A percentile compares a stretch with the other conserved stretches of the same genome.
phyloP scores from a whole-genome alignment of 257 asterid genomes.

The Nicotiana tomentosiformis region DNA sequence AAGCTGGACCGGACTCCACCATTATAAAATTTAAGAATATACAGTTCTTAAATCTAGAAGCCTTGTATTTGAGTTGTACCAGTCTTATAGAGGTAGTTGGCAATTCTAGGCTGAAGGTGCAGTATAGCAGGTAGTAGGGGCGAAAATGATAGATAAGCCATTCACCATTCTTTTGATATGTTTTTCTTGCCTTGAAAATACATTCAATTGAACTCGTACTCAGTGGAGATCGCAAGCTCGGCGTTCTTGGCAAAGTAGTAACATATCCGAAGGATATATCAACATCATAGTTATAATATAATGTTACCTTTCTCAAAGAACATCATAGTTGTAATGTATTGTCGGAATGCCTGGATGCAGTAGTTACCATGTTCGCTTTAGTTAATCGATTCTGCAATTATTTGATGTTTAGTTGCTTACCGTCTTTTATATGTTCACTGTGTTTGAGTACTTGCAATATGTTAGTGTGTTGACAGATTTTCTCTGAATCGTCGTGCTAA shows the following conservation, averaged over 20 bases:
- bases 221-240: neutral
- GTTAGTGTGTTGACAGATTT: neutral
- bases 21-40: too few relatives aligned
- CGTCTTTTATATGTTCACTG: neutral
- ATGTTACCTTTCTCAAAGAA: too few relatives aligned
- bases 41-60: neutral
- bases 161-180: neutral
- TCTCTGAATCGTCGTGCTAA: neutral
- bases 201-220: neutral
- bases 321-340: too few relatives aligned
- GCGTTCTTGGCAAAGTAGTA: neutral
- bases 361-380: neutral
- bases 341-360: neutral
- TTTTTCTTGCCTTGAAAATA: neutral
- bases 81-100: neutral
- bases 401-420: neutral
- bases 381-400: neutral
- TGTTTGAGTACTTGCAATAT: neutral
- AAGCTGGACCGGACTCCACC: too few relatives aligned
- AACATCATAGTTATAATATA: neutral
- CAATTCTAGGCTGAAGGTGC: neutral
- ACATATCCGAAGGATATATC: neutral
- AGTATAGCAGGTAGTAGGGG: neutral
- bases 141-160: neutral
- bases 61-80: neutral